A percentile compares a stretch with the other conserved stretches of the same genome.
Conservation (phyloP, 139 green algal species). For the Zygnema cylindricum region DNA sequence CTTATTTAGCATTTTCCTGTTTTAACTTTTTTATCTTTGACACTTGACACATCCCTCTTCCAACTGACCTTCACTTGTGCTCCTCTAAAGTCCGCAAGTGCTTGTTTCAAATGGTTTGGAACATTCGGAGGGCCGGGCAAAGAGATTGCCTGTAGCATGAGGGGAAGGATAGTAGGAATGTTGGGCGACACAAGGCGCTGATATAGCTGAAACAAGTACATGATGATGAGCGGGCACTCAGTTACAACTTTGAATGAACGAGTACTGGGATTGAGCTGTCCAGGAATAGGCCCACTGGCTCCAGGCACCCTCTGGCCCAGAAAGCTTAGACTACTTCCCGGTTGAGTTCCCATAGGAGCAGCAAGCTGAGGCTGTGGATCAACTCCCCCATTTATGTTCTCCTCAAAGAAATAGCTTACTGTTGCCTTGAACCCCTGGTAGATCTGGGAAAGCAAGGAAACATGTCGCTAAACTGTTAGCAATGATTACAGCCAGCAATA, state of each 20-base stretch:
- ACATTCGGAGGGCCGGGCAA: conserved; percentile 44
- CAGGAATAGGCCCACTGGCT: neutral
- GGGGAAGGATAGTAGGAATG: conserved; percentile 67
- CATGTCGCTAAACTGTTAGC: conserved; percentile 2
- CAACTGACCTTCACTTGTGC: conserved; percentile 67
- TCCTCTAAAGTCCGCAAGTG: conserved; percentile 76
- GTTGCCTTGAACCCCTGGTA: conserved; percentile 65
- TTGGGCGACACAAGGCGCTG: conserved; percentile 58
- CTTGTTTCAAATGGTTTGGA: conserved; percentile 47
- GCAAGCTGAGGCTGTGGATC: conserved; percentile 22
- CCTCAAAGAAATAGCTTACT: conserved; percentile 62
- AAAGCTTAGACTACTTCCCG: neutral
- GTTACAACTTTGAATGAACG: conserved; percentile 86
- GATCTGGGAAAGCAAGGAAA: conserved; percentile 46
- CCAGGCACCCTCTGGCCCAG: conserved; percentile 2
- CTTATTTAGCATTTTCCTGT: too few species aligned
- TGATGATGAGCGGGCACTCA: conserved; percentile 84
- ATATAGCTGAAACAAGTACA: conserved; percentile 85
- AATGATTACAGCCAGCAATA: too few species aligned
- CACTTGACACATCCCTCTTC: too few species aligned
- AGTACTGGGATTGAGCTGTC: conserved; percentile 44
- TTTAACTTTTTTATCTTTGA: too few species aligned
- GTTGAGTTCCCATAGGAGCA: neutral
- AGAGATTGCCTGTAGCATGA: conserved; percentile 71
- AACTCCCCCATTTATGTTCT: conserved; percentile 8